Percentiles rank a stretch among this genome's conserved stretches.
phyloP scores from a whole-genome alignment of 257 asterid species.

The Fraxinus quadrangulata region DNA sequence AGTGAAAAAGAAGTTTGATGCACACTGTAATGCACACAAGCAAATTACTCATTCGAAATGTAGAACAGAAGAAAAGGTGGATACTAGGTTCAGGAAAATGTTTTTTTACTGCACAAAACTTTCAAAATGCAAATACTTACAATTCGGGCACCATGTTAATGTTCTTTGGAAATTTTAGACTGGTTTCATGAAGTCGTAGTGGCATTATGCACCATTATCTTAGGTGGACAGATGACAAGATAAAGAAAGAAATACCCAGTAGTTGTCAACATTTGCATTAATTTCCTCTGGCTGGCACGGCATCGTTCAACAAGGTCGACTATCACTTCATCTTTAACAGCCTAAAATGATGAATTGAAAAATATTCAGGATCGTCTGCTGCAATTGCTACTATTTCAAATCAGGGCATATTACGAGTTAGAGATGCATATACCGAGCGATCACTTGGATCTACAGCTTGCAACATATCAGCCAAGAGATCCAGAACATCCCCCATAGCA shows the following conservation, averaged over 20 bases:
- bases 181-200: neutral
- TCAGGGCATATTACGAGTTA: slow-evolving; percentile 5
- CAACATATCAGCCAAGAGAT: slow-evolving; percentile 83
- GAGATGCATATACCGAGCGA: slow-evolving; percentile 46
- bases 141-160: neutral
- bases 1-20: too few relatives aligned
- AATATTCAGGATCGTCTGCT: slow-evolving; percentile 8
- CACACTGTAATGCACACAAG: too few relatives aligned
- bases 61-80: too few relatives aligned
- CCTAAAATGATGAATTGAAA: slow-evolving; percentile 39
- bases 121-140: too few relatives aligned
- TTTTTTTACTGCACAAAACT: too few relatives aligned
- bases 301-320: slow-evolving; percentile 82
- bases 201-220: neutral
- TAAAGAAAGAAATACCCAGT: slow-evolving; percentile 45
- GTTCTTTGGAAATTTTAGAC: neutral
- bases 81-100: neutral
- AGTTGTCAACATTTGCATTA: slow-evolving; percentile 71
- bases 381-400: slow-evolving; percentile 5
- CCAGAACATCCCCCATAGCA: slow-evolving; percentile 67
- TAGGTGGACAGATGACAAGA: neutral
- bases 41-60: too few relatives aligned
- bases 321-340: slow-evolving; percentile 73
- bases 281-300: slow-evolving; percentile 74
- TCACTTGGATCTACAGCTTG: slow-evolving; percentile 70